Evolutionary conservation across 805 yeast species (phyloP), one percentile per base, ranked within the genome.

Genomic region (Candida koratica): DNA sequence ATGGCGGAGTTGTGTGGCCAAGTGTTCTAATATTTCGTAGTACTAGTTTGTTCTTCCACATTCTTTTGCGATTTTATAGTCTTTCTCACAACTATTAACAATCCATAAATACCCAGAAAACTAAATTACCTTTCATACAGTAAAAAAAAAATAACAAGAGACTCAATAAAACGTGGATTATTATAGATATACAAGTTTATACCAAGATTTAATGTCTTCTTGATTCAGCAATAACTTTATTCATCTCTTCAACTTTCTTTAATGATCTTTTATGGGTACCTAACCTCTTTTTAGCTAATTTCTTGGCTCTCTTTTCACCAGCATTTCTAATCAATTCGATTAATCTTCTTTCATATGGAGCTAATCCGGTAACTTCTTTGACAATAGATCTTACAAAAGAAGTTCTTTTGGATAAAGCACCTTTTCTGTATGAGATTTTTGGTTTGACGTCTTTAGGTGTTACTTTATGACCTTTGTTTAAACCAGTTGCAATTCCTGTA

Each of bases 291-390:
- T 93, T 93, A 56, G 97, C 97, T 68, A 93, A 88, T 88, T 93
- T 93, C 87, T 93, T 86, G 58, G 99, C 98, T 81, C 97, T 93
- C 95, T 93, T 93, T 79, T 93, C 99, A 82, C 96, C 96, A 70
- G 96, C 89, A 79, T 94, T 93, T 83, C 98, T 93, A 84, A 93
- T 81, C 77, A 93, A 81, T 79, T 93, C 99, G 65, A 94, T 84
- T 70, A 93, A 82, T 79, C 99, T 89, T 81, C 96, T 89, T 80
- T 93, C 99, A 75, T 93, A 93, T 75, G 99, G 98, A 55, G 99
- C 96, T 67, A 93, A 81, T 71, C 98, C 98, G 58, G 95, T 76
- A 60, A 93, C 97, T 78, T 93, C 99, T 69, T 82, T 81, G 71
- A 93, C 95, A 51, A 93, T 75, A 63, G 82, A 78, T 74, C 98